Percentiles rank a stretch among this genome's conserved stretches.
phyloP scores from a whole-genome alignment of 2,329 filamentous ascomycete genomes.

The Alternaria conjuncta region DNA sequence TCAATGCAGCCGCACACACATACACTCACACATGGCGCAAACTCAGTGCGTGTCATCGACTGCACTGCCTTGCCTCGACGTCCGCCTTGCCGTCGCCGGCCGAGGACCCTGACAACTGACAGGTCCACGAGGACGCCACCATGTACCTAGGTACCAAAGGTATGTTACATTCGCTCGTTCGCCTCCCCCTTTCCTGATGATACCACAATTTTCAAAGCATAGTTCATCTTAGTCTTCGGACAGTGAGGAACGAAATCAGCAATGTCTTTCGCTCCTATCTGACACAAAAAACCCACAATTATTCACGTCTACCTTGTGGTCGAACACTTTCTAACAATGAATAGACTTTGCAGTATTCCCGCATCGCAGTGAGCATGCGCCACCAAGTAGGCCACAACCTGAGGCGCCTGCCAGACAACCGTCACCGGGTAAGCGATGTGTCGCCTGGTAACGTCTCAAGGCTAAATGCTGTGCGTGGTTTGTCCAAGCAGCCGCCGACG shows the following conservation, averaged over 20 bases:
- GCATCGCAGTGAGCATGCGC: not conserved
- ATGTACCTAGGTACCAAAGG: constrained; percentile 23
- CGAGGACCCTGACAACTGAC: not conserved
- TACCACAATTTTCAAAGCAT: constrained; percentile 49
- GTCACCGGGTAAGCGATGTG: constrained; percentile 11
- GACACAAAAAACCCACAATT: constrained; percentile 22
- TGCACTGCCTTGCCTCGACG: constrained; percentile 1
- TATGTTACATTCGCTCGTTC: constrained; percentile 26
- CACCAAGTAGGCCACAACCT: constrained; percentile 1
- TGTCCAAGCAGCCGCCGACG: constrained; percentile 19
- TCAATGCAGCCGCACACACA: constrained; percentile 3
- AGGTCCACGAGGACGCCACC: not conserved
- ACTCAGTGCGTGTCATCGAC: not conserved
- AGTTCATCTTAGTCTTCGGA: constrained; percentile 52
- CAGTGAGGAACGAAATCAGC: constrained; percentile 49
- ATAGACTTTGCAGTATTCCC: not conserved
- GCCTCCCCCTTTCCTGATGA: constrained; percentile 43
- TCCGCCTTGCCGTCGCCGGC: not conserved
- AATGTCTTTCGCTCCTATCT: constrained; percentile 55
- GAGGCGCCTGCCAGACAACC: constrained; percentile 7
- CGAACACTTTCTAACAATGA: constrained; percentile 11
- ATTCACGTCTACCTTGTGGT: not conserved
- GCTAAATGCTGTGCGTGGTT: constrained; percentile 11
- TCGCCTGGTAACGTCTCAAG: not conserved
- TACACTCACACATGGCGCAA: constrained; percentile 1